Evolutionary conservation across 257 asterid species (phyloP).

Genomic region (Lycium ferocissimum): DNA sequence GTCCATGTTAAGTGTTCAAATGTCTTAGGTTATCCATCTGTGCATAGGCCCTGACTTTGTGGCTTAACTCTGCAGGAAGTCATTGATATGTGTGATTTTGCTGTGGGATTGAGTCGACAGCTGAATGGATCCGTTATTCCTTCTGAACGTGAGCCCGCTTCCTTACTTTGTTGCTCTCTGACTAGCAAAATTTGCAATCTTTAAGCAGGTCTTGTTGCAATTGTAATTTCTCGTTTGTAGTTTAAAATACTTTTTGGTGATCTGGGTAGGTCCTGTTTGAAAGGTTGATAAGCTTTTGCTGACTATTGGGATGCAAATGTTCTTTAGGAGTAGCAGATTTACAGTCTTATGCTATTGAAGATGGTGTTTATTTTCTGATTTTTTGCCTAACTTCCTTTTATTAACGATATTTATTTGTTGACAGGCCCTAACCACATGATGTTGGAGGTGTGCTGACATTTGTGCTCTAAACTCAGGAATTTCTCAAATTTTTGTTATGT

Average conservation of each 20-base stretch:
- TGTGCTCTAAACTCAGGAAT: conserved; percentile 23
- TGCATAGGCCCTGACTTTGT: conserved; percentile 4
- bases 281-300: conserved; percentile 3
- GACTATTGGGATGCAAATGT: neutral
- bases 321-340: conserved; percentile 22
- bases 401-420: conserved; percentile 31
- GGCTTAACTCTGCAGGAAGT: conserved; percentile 70
- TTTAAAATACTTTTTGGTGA: conserved; percentile 5
- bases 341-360: neutral
- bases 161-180: neutral
- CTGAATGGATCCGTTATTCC: conserved; percentile 96
- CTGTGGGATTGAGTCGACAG: conserved; percentile 99
- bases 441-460: conserved; percentile 81
- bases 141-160: conserved; percentile 83
- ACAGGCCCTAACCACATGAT: conserved; percentile 98
- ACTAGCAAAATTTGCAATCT: neutral
- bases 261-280: neutral
- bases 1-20: neutral
- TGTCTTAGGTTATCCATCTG: neutral
- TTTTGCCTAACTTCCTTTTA: conserved; percentile 4
- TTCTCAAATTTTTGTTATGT: neutral
- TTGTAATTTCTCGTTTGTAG: neutral
- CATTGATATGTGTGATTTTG: conserved; percentile 98
- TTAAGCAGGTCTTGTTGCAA: conserved; percentile 13
- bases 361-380: neutral